Evolutionary conservation across 805 yeast genomes (phyloP).

Genomic region (Yarrowia porcina): DNA sequence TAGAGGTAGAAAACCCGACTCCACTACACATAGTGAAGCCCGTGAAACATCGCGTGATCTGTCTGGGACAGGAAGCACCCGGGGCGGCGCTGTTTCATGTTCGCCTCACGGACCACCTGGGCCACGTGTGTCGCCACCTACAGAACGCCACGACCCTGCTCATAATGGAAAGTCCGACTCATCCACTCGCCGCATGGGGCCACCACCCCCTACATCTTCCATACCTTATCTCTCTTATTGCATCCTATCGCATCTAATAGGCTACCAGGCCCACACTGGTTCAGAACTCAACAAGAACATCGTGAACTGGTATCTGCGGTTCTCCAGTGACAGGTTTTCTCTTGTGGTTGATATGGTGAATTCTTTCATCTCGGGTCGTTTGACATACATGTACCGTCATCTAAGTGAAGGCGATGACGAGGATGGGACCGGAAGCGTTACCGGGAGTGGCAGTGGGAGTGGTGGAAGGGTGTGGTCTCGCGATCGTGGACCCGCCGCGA

Average conservation of each 20-base stretch:
- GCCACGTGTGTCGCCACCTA: not conserved
- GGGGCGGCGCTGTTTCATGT: not conserved
- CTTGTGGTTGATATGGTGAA: slow-evolving; percentile 15
- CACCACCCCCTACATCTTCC: not conserved
- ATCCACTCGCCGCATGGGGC: not conserved
- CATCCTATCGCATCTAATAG: slow-evolving; percentile 4
- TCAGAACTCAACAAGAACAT: slow-evolving; percentile 23
- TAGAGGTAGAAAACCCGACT: not conserved
- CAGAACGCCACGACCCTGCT: not conserved
- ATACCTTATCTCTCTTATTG: slow-evolving; percentile 11
- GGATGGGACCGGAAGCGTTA: not conserved
- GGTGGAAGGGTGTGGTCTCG: not conserved
- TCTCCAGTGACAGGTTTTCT: not conserved
- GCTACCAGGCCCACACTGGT: slow-evolving; percentile 14
- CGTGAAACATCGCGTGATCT: not conserved
- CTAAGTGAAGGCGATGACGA: not conserved
- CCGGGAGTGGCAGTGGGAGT: not conserved
- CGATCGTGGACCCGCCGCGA: not conserved
- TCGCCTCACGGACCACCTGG: not conserved
- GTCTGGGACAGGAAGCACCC: not conserved
- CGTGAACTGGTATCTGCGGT: slow-evolving; percentile 14
- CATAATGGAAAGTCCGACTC: not conserved
- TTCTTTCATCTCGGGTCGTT: not conserved
- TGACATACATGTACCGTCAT: not conserved
- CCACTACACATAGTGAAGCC: not conserved